Evolutionary conservation across 805 yeast genomes (phyloP).

Genomic region (Pichia ethanolica): DNA sequence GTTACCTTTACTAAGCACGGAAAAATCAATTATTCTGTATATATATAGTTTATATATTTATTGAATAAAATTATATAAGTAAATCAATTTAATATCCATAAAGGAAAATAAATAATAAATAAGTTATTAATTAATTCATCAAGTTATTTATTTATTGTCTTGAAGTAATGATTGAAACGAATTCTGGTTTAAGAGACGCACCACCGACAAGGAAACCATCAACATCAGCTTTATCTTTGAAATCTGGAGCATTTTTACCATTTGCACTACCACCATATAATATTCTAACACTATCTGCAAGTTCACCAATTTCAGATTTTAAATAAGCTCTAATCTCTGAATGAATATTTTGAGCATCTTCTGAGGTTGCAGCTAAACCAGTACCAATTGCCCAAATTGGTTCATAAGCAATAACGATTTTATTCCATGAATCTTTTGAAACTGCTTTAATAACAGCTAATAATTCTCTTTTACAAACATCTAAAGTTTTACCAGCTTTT

Average conservation of each 20-base stretch:
- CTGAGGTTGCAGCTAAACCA: conserved; percentile 97
- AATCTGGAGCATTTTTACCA: conserved; percentile 84
- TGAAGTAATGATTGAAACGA: conserved; percentile 89
- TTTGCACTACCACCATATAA: conserved; percentile 98
- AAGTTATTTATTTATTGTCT: conserved; percentile 44
- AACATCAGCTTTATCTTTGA: conserved; percentile 87
- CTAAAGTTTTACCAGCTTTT: conserved; percentile 78
- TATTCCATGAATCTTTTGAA: conserved; percentile 62
- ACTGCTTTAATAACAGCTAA: conserved; percentile 78
- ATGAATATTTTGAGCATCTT: conserved; percentile 96
- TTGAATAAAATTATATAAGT: too few species aligned
- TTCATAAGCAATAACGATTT: conserved; percentile 94
- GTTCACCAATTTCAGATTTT: conserved; percentile 69
- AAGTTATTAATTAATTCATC: background rate
- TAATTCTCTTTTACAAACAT: conserved; percentile 83
- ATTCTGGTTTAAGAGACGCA: conserved; percentile 98
- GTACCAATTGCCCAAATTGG: conserved; percentile 99
- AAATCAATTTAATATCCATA: too few species aligned
- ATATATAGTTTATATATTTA: too few species aligned
- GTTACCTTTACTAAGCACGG: background rate
- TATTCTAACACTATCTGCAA: conserved; percentile 78
- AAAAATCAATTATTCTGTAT: background rate
- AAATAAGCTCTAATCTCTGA: conserved; percentile 79
- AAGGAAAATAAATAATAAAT: too few species aligned
- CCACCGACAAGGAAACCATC: conserved; percentile 99